Evolutionary conservation across 352 stramenopile species (phyloP), one percentile per base, ranked within the genome.

Genomic region (Phytophthora citricola): DNA sequence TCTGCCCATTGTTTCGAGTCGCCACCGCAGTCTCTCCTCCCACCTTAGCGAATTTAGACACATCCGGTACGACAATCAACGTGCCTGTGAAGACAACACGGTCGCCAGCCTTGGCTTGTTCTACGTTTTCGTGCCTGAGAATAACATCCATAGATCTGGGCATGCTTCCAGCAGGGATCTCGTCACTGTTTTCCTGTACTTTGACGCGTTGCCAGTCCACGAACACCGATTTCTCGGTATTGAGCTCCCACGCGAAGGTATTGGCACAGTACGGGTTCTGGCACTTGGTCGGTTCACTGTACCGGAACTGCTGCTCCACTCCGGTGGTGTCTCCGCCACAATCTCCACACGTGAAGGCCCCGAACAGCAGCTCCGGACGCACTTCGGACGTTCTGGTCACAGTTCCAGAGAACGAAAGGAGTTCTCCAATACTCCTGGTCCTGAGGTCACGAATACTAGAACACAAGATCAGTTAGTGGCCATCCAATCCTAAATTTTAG

Each of bases 171-270:
- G 98, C 84, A n/a, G 98, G 98, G 60, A 99, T 99, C 67, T 99
- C 97, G 63, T 99, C 94, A 36, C 95, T 95, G 74, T 99, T 99
- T 71, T 99, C 98, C 78, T 99, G 98, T 17, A 99, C 94, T 41
- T 98, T 94, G 34, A 99, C 78, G 29, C 97, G 92, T 79, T 99
- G 98, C 97, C 97, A 99, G 74, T 99, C 98, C 11, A 98, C 94
- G 69, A 99, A 99, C 32, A 97, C 86, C 20, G 86, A 98, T 55
- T 92, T 94, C 47, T 97, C 88, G 0, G 87, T 85, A 70, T 97
- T 85, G 7, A 98, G 79, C 62, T 94, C 87, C 79, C 85, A 95
- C 14, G 73, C 75, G 26, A 77, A 81, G 43, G 92, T 97, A 66
- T 98, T 98, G 45, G 90, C 79, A 78, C 98, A 99, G 22, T 96